phyloP scores from a whole-genome alignment of 2,329 filamentous ascomycete genomes.

The Gyromitra esculenta region DNA sequence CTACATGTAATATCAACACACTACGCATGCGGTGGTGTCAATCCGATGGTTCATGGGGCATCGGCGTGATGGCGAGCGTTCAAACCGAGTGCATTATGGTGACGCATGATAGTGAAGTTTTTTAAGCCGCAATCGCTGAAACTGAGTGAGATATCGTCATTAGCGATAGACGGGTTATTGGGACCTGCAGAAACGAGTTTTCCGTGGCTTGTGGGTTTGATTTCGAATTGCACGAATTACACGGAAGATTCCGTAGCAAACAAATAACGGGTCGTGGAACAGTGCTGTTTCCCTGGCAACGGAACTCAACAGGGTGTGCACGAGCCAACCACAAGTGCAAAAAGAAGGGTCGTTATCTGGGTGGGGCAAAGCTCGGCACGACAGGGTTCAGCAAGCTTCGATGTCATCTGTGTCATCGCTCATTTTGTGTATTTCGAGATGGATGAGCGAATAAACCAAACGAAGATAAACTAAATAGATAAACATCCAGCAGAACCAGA shows the following conservation, averaged over 20 bases:
- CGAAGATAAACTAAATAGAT: slow-evolving; percentile 17
- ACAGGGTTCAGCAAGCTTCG: slow-evolving; percentile 15
- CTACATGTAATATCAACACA: not conserved
- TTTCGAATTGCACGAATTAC: slow-evolving; percentile 40
- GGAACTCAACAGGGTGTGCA: slow-evolving; percentile 35
- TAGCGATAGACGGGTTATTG: slow-evolving; percentile 1
- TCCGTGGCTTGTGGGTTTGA: slow-evolving; percentile 23
- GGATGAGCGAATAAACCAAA: not conserved
- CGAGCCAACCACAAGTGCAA: slow-evolving; percentile 24
- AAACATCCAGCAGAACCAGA: not conserved
- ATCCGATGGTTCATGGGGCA: not conserved
- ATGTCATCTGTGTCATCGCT: slow-evolving; percentile 9
- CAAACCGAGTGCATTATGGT: not conserved
- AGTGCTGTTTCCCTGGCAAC: slow-evolving; percentile 32
- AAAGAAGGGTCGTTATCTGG: slow-evolving; percentile 25
- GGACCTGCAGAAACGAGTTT: slow-evolving; percentile 47
- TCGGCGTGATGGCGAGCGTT: not conserved
- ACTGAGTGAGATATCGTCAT: slow-evolving; percentile 42
- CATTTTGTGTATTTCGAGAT: not conserved
- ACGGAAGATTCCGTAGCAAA: slow-evolving; percentile 31
- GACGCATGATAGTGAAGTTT: slow-evolving; percentile 2
- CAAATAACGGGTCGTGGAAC: slow-evolving; percentile 1
- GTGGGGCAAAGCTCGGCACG: slow-evolving; percentile 33
- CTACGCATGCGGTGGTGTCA: not conserved
- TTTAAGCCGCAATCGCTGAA: slow-evolving; percentile 39